Percentiles rank a stretch among this genome's conserved stretches.
These are phyloP conservation scores for Leptographium flavum DNA, from an alignment of 2,329 filamentous ascomycete genomes.

Conservation along the genomic window DNA sequence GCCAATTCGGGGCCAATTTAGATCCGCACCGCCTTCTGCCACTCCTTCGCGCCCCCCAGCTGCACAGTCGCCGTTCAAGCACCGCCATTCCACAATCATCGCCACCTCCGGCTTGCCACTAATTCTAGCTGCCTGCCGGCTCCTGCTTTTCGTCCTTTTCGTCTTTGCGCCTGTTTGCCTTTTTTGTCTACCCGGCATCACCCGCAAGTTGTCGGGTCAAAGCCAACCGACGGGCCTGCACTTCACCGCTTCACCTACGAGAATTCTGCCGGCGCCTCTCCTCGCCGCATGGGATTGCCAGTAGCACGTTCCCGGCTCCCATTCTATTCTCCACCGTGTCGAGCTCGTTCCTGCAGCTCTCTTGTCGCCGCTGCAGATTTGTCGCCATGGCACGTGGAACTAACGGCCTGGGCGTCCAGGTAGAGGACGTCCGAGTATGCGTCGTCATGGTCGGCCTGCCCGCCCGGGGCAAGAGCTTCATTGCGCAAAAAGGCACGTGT, in stretches of 20 bases:
- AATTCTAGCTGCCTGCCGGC: not conserved
- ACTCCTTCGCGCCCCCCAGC: not conserved
- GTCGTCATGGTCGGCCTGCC: conserved; percentile 98
- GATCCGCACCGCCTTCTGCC: not conserved
- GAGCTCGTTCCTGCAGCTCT: no score
- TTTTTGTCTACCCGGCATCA: conserved; percentile 8
- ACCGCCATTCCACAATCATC: not conserved
- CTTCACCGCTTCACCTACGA: not conserved
- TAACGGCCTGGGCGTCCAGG: conserved; percentile 66
- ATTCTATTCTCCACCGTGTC: no score
- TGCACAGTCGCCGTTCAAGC: not conserved
- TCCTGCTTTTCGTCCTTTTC: no score
- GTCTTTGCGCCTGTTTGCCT: no score
- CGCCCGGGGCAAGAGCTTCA: conserved; percentile 90
- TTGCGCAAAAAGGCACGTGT: conserved; percentile 79
- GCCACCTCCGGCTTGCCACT: not conserved
- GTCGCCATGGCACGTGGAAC: conserved; percentile 30
- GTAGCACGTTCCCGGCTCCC: not conserved
- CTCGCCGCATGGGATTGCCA: conserved; percentile 1
- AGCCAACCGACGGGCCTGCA: not conserved
- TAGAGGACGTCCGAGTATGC: conserved; percentile 91
- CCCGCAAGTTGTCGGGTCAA: conserved; percentile 7
- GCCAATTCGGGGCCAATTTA: not conserved
- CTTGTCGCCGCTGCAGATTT: not conserved
- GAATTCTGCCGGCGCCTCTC: not conserved